A percentile compares a stretch with the other conserved stretches of the same genome.
Evolutionary conservation across 2,329 filamentous ascomycete genomes (phyloP).

Genomic region (Gremmenia infestans): DNA sequence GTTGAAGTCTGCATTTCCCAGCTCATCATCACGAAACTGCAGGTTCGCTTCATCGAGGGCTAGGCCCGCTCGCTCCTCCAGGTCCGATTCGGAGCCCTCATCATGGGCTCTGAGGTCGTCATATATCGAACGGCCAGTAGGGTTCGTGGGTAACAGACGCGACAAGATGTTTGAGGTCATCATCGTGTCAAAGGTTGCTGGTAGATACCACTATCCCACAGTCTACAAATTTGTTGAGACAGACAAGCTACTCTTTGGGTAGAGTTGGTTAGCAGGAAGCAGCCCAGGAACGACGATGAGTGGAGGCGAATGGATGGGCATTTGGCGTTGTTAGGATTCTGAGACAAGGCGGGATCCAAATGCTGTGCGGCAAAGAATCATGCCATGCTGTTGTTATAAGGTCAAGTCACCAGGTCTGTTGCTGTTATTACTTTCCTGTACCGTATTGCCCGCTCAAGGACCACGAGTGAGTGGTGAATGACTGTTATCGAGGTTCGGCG

Average conservation of each 20-base stretch:
- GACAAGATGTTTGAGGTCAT: slow-evolving; percentile 33
- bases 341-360: neutral
- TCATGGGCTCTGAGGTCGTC: slow-evolving; percentile 32
- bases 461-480: slow-evolving; percentile 16
- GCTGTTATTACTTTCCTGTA: slow-evolving; percentile 8
- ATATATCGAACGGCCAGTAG: slow-evolving; percentile 31
- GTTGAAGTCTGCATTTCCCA: slow-evolving; percentile 28
- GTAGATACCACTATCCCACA: neutral
- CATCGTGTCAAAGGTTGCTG: slow-evolving; percentile 15
- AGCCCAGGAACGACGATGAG: slow-evolving; percentile 12
- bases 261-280: neutral
- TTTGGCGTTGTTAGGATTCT: slow-evolving; percentile 6
- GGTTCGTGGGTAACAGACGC: slow-evolving; percentile 29
- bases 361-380: slow-evolving; percentile 5
- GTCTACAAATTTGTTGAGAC: neutral
- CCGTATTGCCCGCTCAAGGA: slow-evolving; percentile 5
- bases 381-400: slow-evolving; percentile 18
- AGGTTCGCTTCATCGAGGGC: slow-evolving; percentile 33
- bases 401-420: slow-evolving; percentile 13
- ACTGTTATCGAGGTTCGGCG: neutral
- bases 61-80: slow-evolving; percentile 31
- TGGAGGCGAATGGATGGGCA: slow-evolving; percentile 15
- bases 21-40: slow-evolving; percentile 29
- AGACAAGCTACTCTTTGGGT: neutral
- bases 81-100: slow-evolving; percentile 27